Base-by-base conservation (phyloP, 306 rosid genomes). In the Hippophae tibetana region DNA sequence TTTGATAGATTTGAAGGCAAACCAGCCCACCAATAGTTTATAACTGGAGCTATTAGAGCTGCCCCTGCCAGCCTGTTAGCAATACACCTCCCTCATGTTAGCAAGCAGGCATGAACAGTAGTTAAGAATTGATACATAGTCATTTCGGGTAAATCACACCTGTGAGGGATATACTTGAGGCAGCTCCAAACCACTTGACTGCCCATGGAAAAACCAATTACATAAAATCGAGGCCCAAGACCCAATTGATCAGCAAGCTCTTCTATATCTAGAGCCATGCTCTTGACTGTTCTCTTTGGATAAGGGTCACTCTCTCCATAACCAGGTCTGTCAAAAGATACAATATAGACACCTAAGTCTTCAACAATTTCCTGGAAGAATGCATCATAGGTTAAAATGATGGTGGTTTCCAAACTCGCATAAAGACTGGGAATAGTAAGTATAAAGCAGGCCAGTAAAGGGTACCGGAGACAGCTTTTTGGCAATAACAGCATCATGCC, bases 11-110 rank as follows among this genome's bases (percentile, higher is more conserved):
- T 40, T 3, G 69, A 43, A 57, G 72, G 66, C 58, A 75, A 66
- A 52, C 66, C 61, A 42, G 76, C 69, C 80, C 80, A 70, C 80
- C 76, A 70, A 38, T 5, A 75, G 48, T 70, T 75, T 11, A 75
- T 57, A n/a, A 75, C 76, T 2, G 80, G 76, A 26, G n/a, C 80
- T 13, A 61, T 51, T 2, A 70, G 66, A 44, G 59, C 57, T 42
- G 23, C 72, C 11, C 73, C 69, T 42, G 72, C 66, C 25, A 75
- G 72, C 69, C 80, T 70, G 75, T 14, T 43, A 5, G 23, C 43
- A 47, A 5, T 9, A 47, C 50, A 7, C 13, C 5, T 47, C 5
- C 50, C 5, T 10, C 50, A 47, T 9, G 1, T 3, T 13, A 47
- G 13, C 10, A 9, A 5, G 3, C 5, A 47, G 13, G 50, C 5